These are phyloP conservation scores for Hymenoscyphus infarciens DNA, from an alignment of 2,329 filamentous ascomycete genomes.

Conservation along the genomic window DNA sequence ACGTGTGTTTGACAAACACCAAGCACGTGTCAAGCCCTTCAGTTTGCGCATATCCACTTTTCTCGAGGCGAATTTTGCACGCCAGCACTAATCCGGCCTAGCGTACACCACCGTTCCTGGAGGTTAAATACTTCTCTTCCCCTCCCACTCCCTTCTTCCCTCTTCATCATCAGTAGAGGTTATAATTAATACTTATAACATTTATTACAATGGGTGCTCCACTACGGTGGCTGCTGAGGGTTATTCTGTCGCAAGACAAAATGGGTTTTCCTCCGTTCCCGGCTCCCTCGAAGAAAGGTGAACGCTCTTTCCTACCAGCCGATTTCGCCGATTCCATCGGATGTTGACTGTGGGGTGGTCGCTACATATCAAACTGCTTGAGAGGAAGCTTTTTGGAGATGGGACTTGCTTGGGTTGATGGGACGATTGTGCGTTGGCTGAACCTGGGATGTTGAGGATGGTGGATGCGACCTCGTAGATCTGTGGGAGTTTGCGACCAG, in stretches of 20 bases:
- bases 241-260: conserved; percentile 31
- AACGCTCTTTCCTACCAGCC: conserved; percentile 43
- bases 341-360: conserved; percentile 43
- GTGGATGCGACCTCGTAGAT: too few relatives aligned
- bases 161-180: conserved; percentile 38
- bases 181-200: conserved; percentile 39
- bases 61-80: not conserved
- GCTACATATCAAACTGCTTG: conserved; percentile 33
- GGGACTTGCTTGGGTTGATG: not conserved
- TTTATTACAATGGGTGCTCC: conserved; percentile 36
- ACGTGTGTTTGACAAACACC: too few relatives aligned
- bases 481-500: too few relatives aligned
- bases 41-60: too few relatives aligned
- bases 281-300: conserved; percentile 39
- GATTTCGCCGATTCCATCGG: conserved; percentile 36
- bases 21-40: too few relatives aligned
- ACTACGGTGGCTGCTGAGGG: conserved; percentile 42
- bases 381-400: not conserved
- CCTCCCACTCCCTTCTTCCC: conserved; percentile 18
- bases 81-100: not conserved
- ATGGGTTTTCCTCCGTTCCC: conserved; percentile 43
- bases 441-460: not conserved
- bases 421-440: not conserved
- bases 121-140: conserved; percentile 3
- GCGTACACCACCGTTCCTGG: not conserved